Evolutionary conservation across 306 rosid species (phyloP), one percentile per base, ranked within the genome.

Genomic region (Prunus persica): DNA sequence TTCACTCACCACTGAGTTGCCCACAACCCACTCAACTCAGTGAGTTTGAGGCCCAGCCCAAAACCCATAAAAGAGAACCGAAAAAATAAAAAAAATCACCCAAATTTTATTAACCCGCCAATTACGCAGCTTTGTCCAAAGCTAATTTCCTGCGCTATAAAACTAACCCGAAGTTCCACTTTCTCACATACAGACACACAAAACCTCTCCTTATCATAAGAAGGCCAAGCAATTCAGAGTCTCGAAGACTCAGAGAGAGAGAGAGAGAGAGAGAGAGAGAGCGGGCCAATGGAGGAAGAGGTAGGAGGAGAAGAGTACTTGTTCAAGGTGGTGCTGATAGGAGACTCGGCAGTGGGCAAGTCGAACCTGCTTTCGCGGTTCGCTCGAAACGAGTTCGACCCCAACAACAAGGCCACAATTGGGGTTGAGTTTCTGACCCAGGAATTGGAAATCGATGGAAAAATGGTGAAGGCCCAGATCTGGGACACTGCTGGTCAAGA

Each of bases 401-500:
- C 55, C 2, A 86, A 91, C 81, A 81, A 96, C 2, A 93, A 93
- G 85, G 98, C 98, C 2, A 93, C 98, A 0, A 93, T 93, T 20
- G 97, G 97, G 0, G 98, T 93, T 0, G 98, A 93, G 81, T 93
- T 93, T 49, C 98, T 91, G 83, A 93, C 97, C 15, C 96, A 89
- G 61, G 86, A 74, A 0, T 91, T 91, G 45, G 97, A 89, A 2
- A 93, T 93, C 60, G 97, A 93, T 10, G 98, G 98, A 7, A 89
- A 89, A 51, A 86, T 87, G 86, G 74, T 93, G 3, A 93, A 93
- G 79, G 96, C 98, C 22, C 97, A 91, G 97, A 93, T 93, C 93
- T 93, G 98, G 98, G 98, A 93, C 79, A 93, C 98, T 19, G 98
- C 97, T 3, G 98, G 98, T 0, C 98, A 93, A 69, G 97, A 93